Evolutionary conservation across 2,329 filamentous ascomycete genomes (phyloP), one percentile per base, ranked within the genome.

Genomic region (Sporothrix phasma): DNA sequence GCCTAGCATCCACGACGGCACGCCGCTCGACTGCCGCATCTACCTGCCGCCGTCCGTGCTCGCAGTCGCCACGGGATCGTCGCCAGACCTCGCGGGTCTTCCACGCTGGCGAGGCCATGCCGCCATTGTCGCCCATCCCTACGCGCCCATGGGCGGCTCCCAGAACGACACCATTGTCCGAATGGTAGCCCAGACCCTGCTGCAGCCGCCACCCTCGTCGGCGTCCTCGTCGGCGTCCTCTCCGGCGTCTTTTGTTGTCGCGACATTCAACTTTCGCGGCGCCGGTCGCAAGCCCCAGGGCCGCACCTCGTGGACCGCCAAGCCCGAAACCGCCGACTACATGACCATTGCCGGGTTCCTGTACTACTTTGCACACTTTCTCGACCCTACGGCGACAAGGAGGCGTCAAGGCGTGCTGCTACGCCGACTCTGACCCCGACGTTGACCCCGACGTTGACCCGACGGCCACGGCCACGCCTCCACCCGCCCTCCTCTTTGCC

Each of bases 241-340:
- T 17, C 5, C 43, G n/a, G 76, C 80, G 61, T 90, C 89, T 1
- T 95, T 85, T 70, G 73, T 96, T 1, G 88, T 97, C 2, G 87
- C 83, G 7, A 96, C 91, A 0, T 97, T 97, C 75, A 97, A 97
- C 72, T 97, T 97, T 73, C 84, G 92, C 89, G 92, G 77, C 61
- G 75, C 62, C 13, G 65, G 63, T 1, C 64, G 62, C 10, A 63
- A 49, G 19, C 37, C 65, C 17, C 41, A 58, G 62, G 92, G 92
- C 5, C 82, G 82, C 59, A 96, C 92, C 0, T 93, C 89, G 26
- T 99, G 93, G 93, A 91, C 89, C 1, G 88, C 87, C 3, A 89
- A 84, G 69, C 84, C 90, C 0, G 94, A 97, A 73, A 79, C 87
- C 39, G 84, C 83, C 45, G 94, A 99, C 73, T 97, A 95, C 74